Evolutionary conservation across 352 stramenopile species (phyloP), one percentile per base, ranked within the genome.

Genomic region (Phytophthora nicotianae): DNA sequence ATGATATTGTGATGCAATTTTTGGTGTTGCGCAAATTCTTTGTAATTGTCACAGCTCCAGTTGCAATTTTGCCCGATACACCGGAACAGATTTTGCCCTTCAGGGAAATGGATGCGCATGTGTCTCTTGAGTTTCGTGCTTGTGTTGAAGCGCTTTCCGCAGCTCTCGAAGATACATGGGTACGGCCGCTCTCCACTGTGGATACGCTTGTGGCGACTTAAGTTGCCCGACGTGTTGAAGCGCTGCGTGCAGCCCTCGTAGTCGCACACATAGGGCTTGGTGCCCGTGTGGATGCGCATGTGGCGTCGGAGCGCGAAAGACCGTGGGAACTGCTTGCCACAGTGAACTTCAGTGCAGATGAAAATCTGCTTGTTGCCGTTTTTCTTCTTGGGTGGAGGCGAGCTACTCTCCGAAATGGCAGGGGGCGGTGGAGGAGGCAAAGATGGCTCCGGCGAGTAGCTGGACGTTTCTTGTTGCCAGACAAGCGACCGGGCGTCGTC

Each of bases 71-170:
- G 64, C n/a, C 63, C 74, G 8, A 84, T 75, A 71, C 85, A 93
- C 17, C 71, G 82, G 65, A 93, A 93, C 35, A 91, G 57, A 48
- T 90, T 86, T 35, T 89, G 73, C 4, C 79, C 85, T 8, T 93
- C 81, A 1, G 85, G 85, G 54, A 91, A 95, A 61, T 96, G 87
- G 62, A 91, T 91, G 53, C 86, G 85, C 83, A 94, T 91, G 70
- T 96, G 87, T 16, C 87, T 75, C 72, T 93, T 93, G 45, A 96
- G 76, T 69, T 96, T 96, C n/a, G 86, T 93, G 69, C 84, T 93
- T 21, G 86, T 96, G 67, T 93, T 93, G 59, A 96, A 96, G 35
- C 80, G 76, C 65, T 96, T 96, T 62, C 77, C 81, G 68, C 87
- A 96, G 7, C 62, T 88, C 7, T 80, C 63, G 35, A 90, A 90